Percentiles rank a stretch among this genome's conserved stretches.
Conservation (phyloP, 495 filamentous ascomycete species). For the Tuber calosporum region DNA sequence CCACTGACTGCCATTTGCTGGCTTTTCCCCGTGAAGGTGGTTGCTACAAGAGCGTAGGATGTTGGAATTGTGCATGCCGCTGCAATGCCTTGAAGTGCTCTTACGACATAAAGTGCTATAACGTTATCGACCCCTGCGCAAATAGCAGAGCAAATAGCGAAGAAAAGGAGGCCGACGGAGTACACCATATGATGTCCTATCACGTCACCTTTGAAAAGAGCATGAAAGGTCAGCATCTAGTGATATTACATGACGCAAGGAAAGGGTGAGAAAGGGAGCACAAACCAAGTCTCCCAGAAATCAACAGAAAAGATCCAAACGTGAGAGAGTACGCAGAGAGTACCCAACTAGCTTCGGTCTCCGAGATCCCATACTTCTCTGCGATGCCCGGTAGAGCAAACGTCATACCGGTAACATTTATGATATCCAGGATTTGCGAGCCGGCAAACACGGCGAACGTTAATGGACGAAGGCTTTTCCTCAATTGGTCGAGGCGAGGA, state of each 20-base stretch:
- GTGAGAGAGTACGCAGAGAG: constrained; percentile 27
- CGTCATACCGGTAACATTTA: constrained; percentile 26
- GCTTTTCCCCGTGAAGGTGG: constrained; percentile 18
- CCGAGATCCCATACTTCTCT: constrained; percentile 20
- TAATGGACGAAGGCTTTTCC: constrained; percentile 8
- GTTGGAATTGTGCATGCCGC: constrained; percentile 27
- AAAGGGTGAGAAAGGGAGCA: background rate
- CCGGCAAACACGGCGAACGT: constrained; percentile 20
- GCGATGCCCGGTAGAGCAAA: constrained; percentile 24
- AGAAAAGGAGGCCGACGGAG: constrained; percentile 17
- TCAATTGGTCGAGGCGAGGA: constrained; percentile 10
- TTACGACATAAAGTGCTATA: constrained; percentile 19
- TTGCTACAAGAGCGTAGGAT: constrained; percentile 23
- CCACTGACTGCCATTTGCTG: constrained; percentile 21
- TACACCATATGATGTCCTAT: constrained; percentile 22
- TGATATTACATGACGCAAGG: background rate
- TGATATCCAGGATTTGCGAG: constrained; percentile 23
- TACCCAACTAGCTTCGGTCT: constrained; percentile 26
- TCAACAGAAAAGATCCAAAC: constrained; percentile 23
- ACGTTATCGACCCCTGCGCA: constrained; percentile 25
- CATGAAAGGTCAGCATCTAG: background rate
- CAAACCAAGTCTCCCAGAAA: constrained; percentile 22
- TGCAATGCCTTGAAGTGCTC: constrained; percentile 18
- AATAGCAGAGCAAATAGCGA: constrained; percentile 17
- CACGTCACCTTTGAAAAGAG: constrained; percentile 14